phyloP scores from a whole-genome alignment of 2,329 filamentous ascomycete genomes.

The Monilinia aucupariae region DNA sequence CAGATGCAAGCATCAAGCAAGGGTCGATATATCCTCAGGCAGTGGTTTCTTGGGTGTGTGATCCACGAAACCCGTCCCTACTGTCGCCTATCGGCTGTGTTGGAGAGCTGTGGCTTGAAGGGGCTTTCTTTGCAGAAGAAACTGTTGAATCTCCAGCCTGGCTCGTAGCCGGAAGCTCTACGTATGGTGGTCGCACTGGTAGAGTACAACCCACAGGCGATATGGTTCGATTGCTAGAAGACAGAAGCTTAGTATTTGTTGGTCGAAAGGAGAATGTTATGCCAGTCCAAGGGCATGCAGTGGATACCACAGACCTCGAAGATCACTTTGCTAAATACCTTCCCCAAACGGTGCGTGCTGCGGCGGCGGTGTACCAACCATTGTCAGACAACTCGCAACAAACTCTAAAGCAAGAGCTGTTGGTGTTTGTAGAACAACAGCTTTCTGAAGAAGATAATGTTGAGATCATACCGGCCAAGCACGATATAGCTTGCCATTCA shows the following conservation, averaged over 20 bases:
- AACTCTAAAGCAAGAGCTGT: conserved; percentile 2
- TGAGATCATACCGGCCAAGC: background rate
- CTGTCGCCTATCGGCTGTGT: conserved; percentile 40
- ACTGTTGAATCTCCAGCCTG: conserved; percentile 42
- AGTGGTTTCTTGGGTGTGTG: conserved; percentile 35
- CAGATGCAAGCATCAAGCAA: conserved; percentile 22
- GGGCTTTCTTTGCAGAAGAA: conserved; percentile 47
- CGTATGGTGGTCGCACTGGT: conserved; percentile 28
- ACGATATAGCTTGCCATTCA: background rate
- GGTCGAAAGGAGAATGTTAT: conserved; percentile 51
- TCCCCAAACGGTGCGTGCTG: conserved; percentile 31
- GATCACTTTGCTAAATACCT: conserved; percentile 37
- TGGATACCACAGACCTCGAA: conserved; percentile 40
- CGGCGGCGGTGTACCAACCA: conserved; percentile 26
- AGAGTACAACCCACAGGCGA: conserved; percentile 50
- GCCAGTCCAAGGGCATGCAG: conserved; percentile 37
- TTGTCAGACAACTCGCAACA: conserved; percentile 6
- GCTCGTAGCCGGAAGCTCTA: conserved; percentile 36
- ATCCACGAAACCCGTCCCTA: conserved; percentile 34
- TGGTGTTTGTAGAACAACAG: conserved; percentile 6
- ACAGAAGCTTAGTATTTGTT: conserved; percentile 49
- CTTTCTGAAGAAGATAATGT: background rate
- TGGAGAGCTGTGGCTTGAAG: conserved; percentile 41
- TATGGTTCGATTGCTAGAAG: conserved; percentile 48
- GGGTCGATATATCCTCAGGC: conserved; percentile 37